These are phyloP conservation scores for Coelastrella sp. DNA, from an alignment of 139 green algal species.

Conservation along the genomic window DNA sequence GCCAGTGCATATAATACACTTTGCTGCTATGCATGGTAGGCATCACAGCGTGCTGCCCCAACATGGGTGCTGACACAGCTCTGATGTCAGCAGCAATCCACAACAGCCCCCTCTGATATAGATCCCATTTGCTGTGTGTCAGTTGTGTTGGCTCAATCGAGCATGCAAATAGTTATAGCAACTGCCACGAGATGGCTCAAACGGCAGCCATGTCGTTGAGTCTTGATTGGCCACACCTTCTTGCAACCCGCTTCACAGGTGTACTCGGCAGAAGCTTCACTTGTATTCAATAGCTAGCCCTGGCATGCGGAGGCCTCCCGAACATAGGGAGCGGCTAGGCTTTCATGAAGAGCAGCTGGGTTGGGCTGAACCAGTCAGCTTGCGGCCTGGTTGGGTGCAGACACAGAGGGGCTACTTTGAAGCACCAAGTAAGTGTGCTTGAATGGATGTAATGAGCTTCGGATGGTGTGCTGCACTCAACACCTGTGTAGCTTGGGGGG, in stretches of 20 bases:
- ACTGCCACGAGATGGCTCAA: neutral
- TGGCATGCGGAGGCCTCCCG: constrained; percentile 13
- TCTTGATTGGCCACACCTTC: neutral
- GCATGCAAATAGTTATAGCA: too few species aligned
- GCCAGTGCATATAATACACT: too few species aligned
- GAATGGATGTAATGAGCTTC: neutral
- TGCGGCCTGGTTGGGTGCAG: constrained; percentile 9
- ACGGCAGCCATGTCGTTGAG: neutral
- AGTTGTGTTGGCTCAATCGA: too few species aligned
- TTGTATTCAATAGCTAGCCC: constrained; percentile 26
- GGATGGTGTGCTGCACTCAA: too few species aligned
- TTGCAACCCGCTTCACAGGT: neutral
- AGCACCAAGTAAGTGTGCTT: constrained; percentile 17
- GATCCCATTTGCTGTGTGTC: too few species aligned
- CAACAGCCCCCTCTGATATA: too few species aligned
- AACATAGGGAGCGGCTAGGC: neutral
- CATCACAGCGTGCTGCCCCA: neutral
- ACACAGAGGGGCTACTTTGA: constrained; percentile 43
- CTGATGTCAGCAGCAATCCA: too few species aligned
- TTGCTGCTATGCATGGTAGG: neutral
- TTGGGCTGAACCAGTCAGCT: constrained; percentile 6
- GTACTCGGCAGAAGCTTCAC: constrained; percentile 22
- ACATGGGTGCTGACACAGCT: too few species aligned
- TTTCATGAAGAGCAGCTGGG: neutral
- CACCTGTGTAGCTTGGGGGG: too few species aligned